Percentiles rank a stretch among this genome's conserved stretches.
Conservation (phyloP, 208 protist species). For the Crithidia bombi region DNA sequence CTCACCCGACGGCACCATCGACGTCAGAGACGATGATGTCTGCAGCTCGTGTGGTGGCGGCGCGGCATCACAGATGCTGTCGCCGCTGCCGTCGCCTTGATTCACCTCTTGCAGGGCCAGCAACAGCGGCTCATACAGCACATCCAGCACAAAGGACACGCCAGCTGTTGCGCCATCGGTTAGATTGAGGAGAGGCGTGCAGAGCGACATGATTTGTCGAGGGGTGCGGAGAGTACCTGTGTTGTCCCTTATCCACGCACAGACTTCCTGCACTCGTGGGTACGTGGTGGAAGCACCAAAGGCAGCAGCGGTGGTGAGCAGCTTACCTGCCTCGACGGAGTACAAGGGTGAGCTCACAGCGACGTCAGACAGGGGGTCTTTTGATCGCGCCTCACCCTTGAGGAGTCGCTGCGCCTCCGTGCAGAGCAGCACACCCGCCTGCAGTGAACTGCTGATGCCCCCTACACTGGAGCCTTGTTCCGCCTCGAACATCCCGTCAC, state of each 20-base stretch:
- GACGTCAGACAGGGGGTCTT: slow-evolving; percentile 70
- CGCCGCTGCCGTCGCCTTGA: background rate
- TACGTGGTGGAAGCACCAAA: slow-evolving; percentile 71
- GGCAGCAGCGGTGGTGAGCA: slow-evolving; percentile 59
- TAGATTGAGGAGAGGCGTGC: slow-evolving; percentile 68
- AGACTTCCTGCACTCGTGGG: slow-evolving; percentile 57
- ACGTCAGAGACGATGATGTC: background rate
- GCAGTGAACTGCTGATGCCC: slow-evolving; percentile 19
- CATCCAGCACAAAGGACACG: slow-evolving; percentile 47
- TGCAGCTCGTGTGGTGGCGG: background rate
- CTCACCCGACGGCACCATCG: background rate
- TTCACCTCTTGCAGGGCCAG: slow-evolving; percentile 33
- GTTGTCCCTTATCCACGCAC: slow-evolving; percentile 61
- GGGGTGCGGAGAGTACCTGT: slow-evolving; percentile 40
- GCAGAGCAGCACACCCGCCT: slow-evolving; percentile 29
- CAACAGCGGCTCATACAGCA: slow-evolving; percentile 56
- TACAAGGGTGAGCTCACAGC: slow-evolving; percentile 40
- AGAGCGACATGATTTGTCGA: slow-evolving; percentile 83
- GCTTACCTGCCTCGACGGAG: slow-evolving; percentile 76
- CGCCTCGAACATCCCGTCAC: background rate
- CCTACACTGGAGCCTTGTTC: background rate
- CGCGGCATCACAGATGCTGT: background rate
- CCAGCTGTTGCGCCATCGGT: slow-evolving; percentile 62
- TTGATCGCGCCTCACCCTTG: slow-evolving; percentile 46
- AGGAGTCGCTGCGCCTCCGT: slow-evolving; percentile 68